Base-by-base conservation (phyloP, 2,329 filamentous ascomycete genomes). In the Colletotrichum simmondsii region DNA sequence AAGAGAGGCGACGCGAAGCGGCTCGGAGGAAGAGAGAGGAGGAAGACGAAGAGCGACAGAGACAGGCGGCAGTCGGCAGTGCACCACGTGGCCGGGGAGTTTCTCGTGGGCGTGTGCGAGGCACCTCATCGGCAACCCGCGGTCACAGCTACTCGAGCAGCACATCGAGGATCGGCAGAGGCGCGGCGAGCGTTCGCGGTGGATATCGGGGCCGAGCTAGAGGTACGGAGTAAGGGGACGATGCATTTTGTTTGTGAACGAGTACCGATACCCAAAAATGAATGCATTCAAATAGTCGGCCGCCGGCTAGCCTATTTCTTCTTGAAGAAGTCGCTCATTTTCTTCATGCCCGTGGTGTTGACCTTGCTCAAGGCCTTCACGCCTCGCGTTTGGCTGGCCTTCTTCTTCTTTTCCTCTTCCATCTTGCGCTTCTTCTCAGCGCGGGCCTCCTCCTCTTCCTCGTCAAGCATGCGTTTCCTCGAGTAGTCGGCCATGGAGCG, bases 331-430 rank as follows among this genome's bases (percentile, higher is more conserved):
- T 92, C 90, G 80, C 94, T 98, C 89, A 99, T 90, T 86, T 98
- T 99, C 88, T 94, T 97, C 97, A 99, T 99, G 1, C 97, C 97
- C 26, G 85, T 90, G 0, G 93, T 95, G 83, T 98, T 94, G 60
- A 95, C 96, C 85, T 98, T 99, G 81, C 93, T 93, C 78, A 99
- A 81, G 60, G 95, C 89, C 80, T 92, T 92, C 1, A 98, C 91
- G 0, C 91, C 95, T 32, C 91, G 88, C 74, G 93, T 97, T 83
- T 94, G 90, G 28, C 86, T 87, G 3, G 89, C 90, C 84, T 97
- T 95, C 81, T 91, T 92, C 84, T 92, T 93, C 72, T 98, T 95
- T 72, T 98, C 95, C 74, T 98, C 96, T 63, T 98, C 95, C 83
- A 93, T 91, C 81, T 92, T 95, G 56, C 92, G 87, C 85, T 93